A percentile compares a stretch with the other conserved stretches of the same genome.
phyloP scores from a whole-genome alignment of 2,329 filamentous ascomycete species.

The Ophiostoma tasmaniense region DNA sequence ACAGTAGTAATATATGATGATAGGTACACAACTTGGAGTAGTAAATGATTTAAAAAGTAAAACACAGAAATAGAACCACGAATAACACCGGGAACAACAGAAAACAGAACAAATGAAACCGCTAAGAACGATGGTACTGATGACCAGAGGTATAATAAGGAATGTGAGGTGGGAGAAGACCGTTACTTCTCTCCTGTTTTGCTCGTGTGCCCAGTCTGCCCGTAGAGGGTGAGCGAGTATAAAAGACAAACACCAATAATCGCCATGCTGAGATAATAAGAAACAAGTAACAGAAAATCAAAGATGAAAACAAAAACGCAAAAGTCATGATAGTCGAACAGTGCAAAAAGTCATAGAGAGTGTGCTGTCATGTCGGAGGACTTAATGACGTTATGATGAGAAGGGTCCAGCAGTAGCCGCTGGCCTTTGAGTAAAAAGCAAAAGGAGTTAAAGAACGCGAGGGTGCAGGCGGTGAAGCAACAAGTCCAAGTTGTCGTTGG shows the following conservation, averaged over 20 bases:
- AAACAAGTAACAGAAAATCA: constrained; percentile 10
- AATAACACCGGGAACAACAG: constrained; percentile 7
- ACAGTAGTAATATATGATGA: constrained; percentile 3
- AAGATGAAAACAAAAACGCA: neutral
- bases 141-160: constrained; percentile 2
- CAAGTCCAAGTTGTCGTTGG: neutral
- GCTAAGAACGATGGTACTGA: neutral
- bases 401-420: neutral
- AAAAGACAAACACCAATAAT: neutral
- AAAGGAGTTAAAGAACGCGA: neutral
- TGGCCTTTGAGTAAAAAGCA: neutral
- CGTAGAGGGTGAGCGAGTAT: neutral
- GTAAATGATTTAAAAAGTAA: neutral
- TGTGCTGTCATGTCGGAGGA: neutral
- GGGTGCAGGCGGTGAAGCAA: neutral
- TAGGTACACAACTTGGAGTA: neutral
- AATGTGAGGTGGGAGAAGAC: constrained; percentile 6
- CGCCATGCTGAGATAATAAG: constrained; percentile 8
- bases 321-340: constrained; percentile 4
- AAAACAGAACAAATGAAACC: constrained; percentile 4
- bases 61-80: neutral
- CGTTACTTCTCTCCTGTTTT: constrained; percentile 3
- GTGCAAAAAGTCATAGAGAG: neutral
- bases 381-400: neutral
- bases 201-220: neutral